Evolutionary conservation across 2,329 filamentous ascomycete species (phyloP), one percentile per base, ranked within the genome.

Genomic region (Knufia petricola): DNA sequence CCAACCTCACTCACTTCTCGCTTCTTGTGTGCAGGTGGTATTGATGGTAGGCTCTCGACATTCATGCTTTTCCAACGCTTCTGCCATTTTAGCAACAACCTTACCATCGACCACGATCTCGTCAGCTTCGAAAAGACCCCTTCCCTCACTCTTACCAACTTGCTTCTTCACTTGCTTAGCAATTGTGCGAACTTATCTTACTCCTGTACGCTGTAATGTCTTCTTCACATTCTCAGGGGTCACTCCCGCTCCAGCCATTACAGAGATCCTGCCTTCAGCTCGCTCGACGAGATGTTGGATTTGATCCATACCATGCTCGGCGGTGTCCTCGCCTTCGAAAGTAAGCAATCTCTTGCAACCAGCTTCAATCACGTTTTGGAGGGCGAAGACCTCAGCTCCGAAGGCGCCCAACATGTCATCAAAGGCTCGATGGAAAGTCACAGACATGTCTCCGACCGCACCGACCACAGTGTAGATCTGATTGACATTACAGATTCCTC

Each of bases 351-450:
- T 56, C 7, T 46, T 49, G 56, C 77, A 77, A 1, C 74, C 73
- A 46, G 68, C 67, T 1, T 43, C 49, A 0, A 68, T 58, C n/a
- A 74, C 59, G 15, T 61, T 61, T 7, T 66, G 59, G 8, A 70
- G 55, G 1, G 70, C 64, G 36, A 6, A 28, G 26, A 28, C 6
- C 26, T 6, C 12, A 28, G 64, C 55, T 7, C 10, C 13, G 15
- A 48, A 41, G 20, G n/a, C n/a, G n/a, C 52, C 49, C 26, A 13
- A 12, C 12, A 42, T 17, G 21, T 55, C 53, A 55, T 78, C 75
- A 52, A 78, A 73, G 0, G 75, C 75, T 6, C 74, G 66, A 56
- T 78, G 75, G 46, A 78, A 78, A 2, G 74, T 77, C 56, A 73
- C 77, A 2, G 70, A 68, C 21, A 66, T 56, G 2, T 66, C 64